Conservation (phyloP, 2,329 filamentous ascomycete genomes). For the Penicillium fuscoglaucum region DNA sequence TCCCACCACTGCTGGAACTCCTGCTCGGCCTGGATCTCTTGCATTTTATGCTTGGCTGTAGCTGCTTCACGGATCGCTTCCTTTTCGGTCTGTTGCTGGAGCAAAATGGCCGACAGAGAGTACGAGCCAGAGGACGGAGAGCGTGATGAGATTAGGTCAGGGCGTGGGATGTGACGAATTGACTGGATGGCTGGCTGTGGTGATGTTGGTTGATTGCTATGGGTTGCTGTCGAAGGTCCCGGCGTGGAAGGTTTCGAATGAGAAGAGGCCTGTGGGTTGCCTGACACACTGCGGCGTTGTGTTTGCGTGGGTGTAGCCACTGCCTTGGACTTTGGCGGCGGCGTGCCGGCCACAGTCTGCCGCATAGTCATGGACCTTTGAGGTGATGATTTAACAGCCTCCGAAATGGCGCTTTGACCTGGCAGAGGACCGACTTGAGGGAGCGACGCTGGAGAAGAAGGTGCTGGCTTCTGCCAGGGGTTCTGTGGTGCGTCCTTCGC, state of each 20-base stretch:
- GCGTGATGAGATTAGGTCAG: constrained; percentile 28
- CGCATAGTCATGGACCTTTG: constrained; percentile 58
- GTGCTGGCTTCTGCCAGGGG: constrained; percentile 64
- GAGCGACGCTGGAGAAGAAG: constrained; percentile 18
- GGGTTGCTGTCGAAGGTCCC: constrained; percentile 33
- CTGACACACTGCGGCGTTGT: constrained; percentile 42
- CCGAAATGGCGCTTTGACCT: constrained; percentile 30
- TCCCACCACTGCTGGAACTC: constrained; percentile 74
- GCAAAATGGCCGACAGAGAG: constrained; percentile 84
- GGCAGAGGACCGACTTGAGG: constrained; percentile 37
- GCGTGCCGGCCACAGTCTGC: constrained; percentile 57
- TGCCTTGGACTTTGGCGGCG: constrained; percentile 29
- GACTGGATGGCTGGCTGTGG: constrained; percentile 40
- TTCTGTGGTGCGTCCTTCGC: constrained; percentile 39
- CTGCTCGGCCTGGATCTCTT: constrained; percentile 96
- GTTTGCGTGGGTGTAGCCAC: constrained; percentile 47
- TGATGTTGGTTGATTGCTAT: constrained; percentile 26
- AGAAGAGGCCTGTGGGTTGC: constrained; percentile 16
- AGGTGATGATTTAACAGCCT: constrained; percentile 28
- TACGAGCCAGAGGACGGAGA: constrained; percentile 65
- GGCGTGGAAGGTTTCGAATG: constrained; percentile 21
- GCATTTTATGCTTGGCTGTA: constrained; percentile 76
- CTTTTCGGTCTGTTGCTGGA: constrained; percentile 82
- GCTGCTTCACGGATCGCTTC: constrained; percentile 77
- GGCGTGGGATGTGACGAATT: constrained; percentile 52